Conservation (phyloP, 257 asterid species). For the Cruciata laevipes region DNA sequence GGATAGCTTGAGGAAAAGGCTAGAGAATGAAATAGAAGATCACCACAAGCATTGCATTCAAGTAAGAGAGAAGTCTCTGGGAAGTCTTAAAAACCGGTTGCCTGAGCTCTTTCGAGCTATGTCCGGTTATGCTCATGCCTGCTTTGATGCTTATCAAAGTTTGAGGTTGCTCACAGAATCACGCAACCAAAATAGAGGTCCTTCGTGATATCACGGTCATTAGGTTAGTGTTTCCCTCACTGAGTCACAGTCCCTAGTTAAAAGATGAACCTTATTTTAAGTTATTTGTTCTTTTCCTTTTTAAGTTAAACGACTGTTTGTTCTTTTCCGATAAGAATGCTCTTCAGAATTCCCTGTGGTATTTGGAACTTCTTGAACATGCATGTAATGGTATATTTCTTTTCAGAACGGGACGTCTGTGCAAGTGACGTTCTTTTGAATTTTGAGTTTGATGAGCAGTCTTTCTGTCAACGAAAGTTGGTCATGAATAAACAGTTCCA, state of each 20-base stretch:
- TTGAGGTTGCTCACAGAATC: conserved; percentile 42
- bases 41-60: conserved; percentile 74
- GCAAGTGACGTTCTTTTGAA: neutral
- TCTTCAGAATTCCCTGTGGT: neutral
- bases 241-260: neutral
- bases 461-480: neutral
- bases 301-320: neutral
- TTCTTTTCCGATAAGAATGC: neutral
- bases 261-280: neutral
- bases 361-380: neutral
- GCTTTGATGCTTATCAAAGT: conserved; percentile 51
- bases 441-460: too few relatives aligned
- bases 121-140: conserved; percentile 56
- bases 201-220: conserved; percentile 7
- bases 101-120: conserved; percentile 89
- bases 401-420: neutral
- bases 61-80: conserved; percentile 82
- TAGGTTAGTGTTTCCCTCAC: neutral
- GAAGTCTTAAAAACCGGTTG: conserved; percentile 62
- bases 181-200: conserved; percentile 34
- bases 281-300: neutral
- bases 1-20: conserved; percentile 58
- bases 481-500: too few relatives aligned
- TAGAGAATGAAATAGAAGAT: conserved; percentile 75
- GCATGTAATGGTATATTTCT: neutral